Percentiles rank a stretch among this genome's conserved stretches.
These are phyloP conservation scores for Pseudocohnilembus persalinus DNA, from an alignment of 169 alveolate genomes.

Conservation along the genomic window DNA sequence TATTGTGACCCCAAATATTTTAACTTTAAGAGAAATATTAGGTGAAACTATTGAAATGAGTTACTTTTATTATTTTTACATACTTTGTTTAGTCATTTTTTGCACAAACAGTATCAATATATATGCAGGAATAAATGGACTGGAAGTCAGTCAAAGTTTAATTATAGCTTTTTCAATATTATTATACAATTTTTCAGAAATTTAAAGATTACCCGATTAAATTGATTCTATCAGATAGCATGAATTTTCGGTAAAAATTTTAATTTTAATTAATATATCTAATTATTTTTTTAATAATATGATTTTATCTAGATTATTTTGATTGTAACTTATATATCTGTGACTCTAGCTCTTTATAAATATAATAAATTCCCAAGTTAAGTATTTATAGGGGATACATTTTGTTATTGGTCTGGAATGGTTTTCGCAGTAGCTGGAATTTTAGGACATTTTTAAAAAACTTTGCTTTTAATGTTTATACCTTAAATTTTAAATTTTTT, in stretches of 20 bases:
- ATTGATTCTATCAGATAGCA: not conserved
- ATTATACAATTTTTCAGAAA: constrained; percentile 87
- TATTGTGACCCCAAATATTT: constrained; percentile 75
- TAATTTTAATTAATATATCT: not conserved
- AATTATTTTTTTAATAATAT: constrained; percentile 1
- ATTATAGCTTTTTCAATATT: constrained; percentile 85
- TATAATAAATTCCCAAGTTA: constrained; percentile 91
- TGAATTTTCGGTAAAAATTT: not conserved
- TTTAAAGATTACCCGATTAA: constrained; percentile 13
- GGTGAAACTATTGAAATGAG: constrained; percentile 84
- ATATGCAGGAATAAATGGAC: constrained; percentile 95
- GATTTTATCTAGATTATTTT: constrained; percentile 82
- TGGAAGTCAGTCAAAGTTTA: constrained; percentile 92
- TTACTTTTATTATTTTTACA: constrained; percentile 81
- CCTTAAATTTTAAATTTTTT: constrained; percentile 94
- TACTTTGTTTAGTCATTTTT: constrained; percentile 86
- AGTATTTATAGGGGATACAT: constrained; percentile 96
- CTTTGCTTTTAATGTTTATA: constrained; percentile 85
- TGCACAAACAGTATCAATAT: constrained; percentile 93
- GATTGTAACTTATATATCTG: constrained; percentile 84
- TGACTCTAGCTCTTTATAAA: constrained; percentile 82
- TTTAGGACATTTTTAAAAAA: constrained; percentile 90
- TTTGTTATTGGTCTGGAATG: constrained; percentile 93
- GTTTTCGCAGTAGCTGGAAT: constrained; percentile 92
- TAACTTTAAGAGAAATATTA: constrained; percentile 51